A percentile compares a stretch with the other conserved stretches of the same genome.
Conservation (phyloP, 768 basidiomycete genomes). For the Russula abietina region DNA sequence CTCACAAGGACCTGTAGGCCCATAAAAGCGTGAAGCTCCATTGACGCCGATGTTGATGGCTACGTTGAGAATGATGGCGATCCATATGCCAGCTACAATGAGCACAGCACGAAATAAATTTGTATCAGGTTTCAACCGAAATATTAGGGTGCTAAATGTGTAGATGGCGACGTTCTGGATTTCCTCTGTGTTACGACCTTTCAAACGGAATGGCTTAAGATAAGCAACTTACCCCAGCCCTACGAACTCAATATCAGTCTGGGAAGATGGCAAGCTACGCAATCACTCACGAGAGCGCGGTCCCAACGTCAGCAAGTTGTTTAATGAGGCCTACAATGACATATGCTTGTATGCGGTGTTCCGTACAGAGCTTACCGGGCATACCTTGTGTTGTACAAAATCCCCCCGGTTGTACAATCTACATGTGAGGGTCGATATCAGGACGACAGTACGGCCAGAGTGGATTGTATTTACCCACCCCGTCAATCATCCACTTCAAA, state of each 20-base stretch:
- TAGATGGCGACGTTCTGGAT: conserved; percentile 36
- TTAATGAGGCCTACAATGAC: conserved; percentile 18
- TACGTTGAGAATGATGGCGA: conserved; percentile 36
- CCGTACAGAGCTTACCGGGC: not conserved
- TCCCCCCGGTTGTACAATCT: conserved; percentile 2
- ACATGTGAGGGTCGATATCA: not conserved
- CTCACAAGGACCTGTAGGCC: conserved; percentile 39
- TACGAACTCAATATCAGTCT: not conserved
- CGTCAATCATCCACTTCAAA: conserved; percentile 33
- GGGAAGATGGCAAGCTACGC: not conserved
- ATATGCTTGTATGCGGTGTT: not conserved
- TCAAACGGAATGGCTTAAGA: not conserved
- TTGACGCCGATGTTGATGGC: conserved; percentile 36
- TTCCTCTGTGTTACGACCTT: not conserved
- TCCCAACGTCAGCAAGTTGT: conserved; percentile 22
- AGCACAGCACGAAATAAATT: conserved; percentile 32
- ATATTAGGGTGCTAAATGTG: conserved; percentile 37
- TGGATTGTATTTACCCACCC: conserved; percentile 27
- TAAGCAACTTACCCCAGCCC: conserved; percentile 14
- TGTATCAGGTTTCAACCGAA: conserved; percentile 30
- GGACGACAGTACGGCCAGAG: not conserved
- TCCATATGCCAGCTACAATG: conserved; percentile 36
- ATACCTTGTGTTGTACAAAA: conserved; percentile 23
- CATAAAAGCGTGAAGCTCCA: conserved; percentile 35
- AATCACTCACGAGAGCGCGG: conserved; percentile 22